phyloP scores from a whole-genome alignment of 75 land plant genomes.

The Isoetes taiwanensis region DNA sequence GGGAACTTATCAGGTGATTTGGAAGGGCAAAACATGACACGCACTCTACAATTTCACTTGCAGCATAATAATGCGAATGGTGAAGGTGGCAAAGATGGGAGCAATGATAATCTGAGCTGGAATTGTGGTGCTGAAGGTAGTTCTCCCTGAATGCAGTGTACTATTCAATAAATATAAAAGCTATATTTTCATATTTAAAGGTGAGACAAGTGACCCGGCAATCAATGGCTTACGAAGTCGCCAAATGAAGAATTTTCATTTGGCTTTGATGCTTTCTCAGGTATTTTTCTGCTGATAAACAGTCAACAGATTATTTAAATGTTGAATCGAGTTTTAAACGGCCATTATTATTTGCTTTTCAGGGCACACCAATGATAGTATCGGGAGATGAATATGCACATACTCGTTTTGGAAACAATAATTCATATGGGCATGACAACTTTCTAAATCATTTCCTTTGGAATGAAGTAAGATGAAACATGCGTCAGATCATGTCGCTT shows the following conservation, averaged over 20 bases:
- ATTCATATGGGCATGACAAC: conserved; percentile 91
- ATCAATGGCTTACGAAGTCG: conserved; percentile 62
- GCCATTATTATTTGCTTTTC: not conserved
- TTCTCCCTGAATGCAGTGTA: not conserved
- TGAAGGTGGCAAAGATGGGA: conserved; percentile 81
- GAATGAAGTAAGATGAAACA: conserved; percentile 36
- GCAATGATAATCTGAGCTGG: conserved; percentile 93
- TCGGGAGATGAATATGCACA: conserved; percentile 99
- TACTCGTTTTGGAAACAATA: conserved; percentile 92
- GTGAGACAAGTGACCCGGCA: conserved; percentile 53
- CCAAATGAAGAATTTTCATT: conserved; percentile 92
- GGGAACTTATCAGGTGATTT: not conserved
- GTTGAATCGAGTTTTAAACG: not conserved
- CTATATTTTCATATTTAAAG: conserved; percentile 20
- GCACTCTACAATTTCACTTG: not conserved
- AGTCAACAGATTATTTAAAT: not conserved
- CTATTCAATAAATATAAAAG: not conserved
- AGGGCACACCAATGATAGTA: conserved; percentile 98
- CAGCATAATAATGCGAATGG: conserved; percentile 94
- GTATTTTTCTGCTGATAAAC: conserved; percentile 14
- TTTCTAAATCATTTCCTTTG: conserved; percentile 75
- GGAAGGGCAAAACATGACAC: not conserved
- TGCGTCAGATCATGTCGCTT: too few relatives aligned
- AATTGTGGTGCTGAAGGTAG: conserved; percentile 92
- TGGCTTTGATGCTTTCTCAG: conserved; percentile 87